Evolutionary conservation across 345 rosid genomes (phyloP).

Genomic region (Melaleuca quinquenervia): DNA sequence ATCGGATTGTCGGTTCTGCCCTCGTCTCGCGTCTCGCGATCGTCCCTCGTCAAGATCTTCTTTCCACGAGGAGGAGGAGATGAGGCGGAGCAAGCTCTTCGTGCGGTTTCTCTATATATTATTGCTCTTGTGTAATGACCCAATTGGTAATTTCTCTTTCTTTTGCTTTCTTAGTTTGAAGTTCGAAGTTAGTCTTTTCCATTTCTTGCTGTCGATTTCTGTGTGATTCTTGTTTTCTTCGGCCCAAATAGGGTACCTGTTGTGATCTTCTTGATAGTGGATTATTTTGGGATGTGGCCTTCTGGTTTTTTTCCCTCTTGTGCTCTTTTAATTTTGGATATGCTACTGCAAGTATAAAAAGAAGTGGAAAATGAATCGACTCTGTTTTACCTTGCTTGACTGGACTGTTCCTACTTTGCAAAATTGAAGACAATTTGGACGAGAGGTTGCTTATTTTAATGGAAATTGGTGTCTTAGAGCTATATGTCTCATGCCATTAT

Average conservation of each 20-base stretch:
- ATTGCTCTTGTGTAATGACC: conserved; percentile 24
- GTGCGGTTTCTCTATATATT: conserved; percentile 14
- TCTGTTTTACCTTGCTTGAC: not conserved
- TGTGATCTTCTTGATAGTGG: not conserved
- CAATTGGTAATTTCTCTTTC: conserved; percentile 37
- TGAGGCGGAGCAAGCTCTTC: conserved; percentile 21
- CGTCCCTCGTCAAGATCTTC: not conserved
- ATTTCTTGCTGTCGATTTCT: not conserved
- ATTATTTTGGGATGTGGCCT: not conserved
- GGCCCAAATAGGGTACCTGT: not conserved
- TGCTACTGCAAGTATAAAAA: not conserved
- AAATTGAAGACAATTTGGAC: not conserved
- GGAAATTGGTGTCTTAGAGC: not conserved
- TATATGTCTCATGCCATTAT: not conserved
- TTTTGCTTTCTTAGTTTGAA: not conserved
- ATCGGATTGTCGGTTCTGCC: not conserved
- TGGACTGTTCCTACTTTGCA: not conserved
- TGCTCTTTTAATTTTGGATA: not conserved
- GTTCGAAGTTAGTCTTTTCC: not conserved
- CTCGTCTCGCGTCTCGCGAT: not conserved
- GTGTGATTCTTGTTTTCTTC: not conserved
- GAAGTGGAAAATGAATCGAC: not conserved
- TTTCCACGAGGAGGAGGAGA: conserved; percentile 2
- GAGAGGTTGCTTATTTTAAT: not conserved
- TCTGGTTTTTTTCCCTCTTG: not conserved